Base-by-base conservation (phyloP, 2,329 filamentous ascomycete genomes). In the Coleophoma crateriformis region DNA sequence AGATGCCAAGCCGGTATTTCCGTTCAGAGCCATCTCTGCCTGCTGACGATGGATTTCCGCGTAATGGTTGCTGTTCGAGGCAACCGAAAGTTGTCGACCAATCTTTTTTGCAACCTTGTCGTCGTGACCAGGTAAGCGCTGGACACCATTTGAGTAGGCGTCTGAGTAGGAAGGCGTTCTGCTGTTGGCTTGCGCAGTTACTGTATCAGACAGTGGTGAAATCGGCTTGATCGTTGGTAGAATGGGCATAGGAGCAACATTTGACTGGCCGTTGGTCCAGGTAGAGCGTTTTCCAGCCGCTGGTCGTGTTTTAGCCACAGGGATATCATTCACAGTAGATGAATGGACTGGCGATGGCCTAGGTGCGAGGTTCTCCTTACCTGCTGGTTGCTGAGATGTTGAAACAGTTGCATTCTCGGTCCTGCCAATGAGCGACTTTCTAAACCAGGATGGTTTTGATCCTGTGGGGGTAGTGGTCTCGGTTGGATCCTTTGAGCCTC, bases 381-480 rank as follows among this genome's bases (percentile, higher is more conserved):
- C 63, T 20, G 67, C 67, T 14, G 72, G 61, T 48, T 68, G 69
- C 48, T 74, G 70, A 19, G 73, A 68, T 15, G 74, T 68, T 8
- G 81, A 71, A n/a, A 78, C 75, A 48, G 88, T 85, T 11, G 81
- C 75, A 58, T 77, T 84, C 44, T 89, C 85, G 42, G 86, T 84
- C 51, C 88, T 81, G 50, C 87, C 86, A 63, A 96, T 95, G 50
- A 99, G 77, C 12, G 94, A 97, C 67, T 95, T 90, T 58, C 94
- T 83, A 71, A 99, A 96, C 94, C 94, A 99, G 0, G 92, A 97
- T 20, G 88, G 88, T 72, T 96, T 96, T 5, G 88, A 81, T 2
- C 85, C 79, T 15, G 87, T 77, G 8, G 72, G 75, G 43, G 85
- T 75, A 0, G 77, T 76, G 0, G 72, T 70, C 1, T 73, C 72